These are phyloP conservation scores for Elsinoe australis DNA, from an alignment of 2,329 filamentous ascomycete genomes.

Conservation along the genomic window DNA sequence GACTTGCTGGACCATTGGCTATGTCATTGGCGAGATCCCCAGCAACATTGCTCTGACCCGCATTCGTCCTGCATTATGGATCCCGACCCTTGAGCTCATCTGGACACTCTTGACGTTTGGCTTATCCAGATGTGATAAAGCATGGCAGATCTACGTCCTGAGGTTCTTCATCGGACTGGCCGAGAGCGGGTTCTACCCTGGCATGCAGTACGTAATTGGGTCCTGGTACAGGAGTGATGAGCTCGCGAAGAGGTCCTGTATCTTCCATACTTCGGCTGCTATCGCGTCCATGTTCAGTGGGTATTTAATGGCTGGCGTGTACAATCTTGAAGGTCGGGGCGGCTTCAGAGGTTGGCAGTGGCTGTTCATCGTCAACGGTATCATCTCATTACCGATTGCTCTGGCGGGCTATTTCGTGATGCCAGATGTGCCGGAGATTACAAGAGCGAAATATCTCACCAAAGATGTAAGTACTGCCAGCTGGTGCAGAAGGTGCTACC, in stretches of 20 bases:
- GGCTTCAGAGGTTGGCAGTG: slow-evolving; percentile 50
- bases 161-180: slow-evolving; percentile 46
- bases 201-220: slow-evolving; percentile 47
- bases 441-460: slow-evolving; percentile 43
- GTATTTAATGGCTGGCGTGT: slow-evolving; percentile 49
- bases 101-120: slow-evolving; percentile 46
- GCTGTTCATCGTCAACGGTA: slow-evolving; percentile 44
- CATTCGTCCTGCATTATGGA: slow-evolving; percentile 42
- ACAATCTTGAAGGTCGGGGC: slow-evolving; percentile 41
- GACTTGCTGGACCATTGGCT: slow-evolving; percentile 53
- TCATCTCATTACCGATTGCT: slow-evolving; percentile 48
- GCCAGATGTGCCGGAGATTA: slow-evolving; percentile 46
- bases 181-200: slow-evolving; percentile 46
- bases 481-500: too few relatives aligned
- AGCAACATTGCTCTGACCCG: slow-evolving; percentile 46
- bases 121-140: slow-evolving; percentile 35
- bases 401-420: slow-evolving; percentile 43
- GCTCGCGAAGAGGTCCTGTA: slow-evolving; percentile 46
- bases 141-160: slow-evolving; percentile 40
- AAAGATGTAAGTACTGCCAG: too few relatives aligned
- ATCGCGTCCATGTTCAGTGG: slow-evolving; percentile 44
- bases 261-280: slow-evolving; percentile 44
- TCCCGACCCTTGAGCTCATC: slow-evolving; percentile 42
- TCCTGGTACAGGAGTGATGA: slow-evolving; percentile 47
- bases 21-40: slow-evolving; percentile 48